Percentiles rank a stretch among this genome's conserved stretches.
Evolutionary conservation across 305 asterid genomes (phyloP).

Genomic region (Striga hermonthica): DNA sequence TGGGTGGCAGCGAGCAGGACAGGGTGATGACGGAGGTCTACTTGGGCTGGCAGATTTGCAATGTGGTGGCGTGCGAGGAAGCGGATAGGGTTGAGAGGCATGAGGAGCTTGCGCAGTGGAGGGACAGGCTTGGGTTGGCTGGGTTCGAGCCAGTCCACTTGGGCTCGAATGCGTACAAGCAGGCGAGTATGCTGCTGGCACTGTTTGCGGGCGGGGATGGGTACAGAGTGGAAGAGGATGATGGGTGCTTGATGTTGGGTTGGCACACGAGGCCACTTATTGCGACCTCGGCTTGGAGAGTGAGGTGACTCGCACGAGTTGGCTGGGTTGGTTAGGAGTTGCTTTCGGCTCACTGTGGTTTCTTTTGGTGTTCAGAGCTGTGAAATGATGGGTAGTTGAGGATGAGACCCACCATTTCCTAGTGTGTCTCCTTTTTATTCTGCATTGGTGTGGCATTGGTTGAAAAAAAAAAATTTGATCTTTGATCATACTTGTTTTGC

Average conservation of each 20-base stretch:
- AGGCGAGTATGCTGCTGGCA: conserved; percentile 71
- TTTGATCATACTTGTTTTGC: conserved; percentile 7
- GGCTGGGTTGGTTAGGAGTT: not conserved
- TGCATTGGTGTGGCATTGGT: conserved; percentile 2
- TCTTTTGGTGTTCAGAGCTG: conserved; percentile 15
- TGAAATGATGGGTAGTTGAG: conserved; percentile 16
- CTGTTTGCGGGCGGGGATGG: conserved; percentile 78
- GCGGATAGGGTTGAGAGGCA: conserved; percentile 80
- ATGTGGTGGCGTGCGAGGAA: conserved; percentile 79
- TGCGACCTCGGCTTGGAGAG: conserved; percentile 85
- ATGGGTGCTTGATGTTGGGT: conserved; percentile 80
- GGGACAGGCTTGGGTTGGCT: conserved; percentile 40
- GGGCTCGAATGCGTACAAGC: conserved; percentile 76
- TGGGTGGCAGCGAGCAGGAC: conserved; percentile 57
- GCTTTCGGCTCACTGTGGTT: not conserved
- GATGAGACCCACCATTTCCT: conserved; percentile 23
- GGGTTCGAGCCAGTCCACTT: conserved; percentile 60
- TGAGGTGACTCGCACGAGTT: conserved; percentile 29
- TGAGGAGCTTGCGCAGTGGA: conserved; percentile 66
- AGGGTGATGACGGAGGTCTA: conserved; percentile 74
- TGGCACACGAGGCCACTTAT: conserved; percentile 85
- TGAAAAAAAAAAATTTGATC: not conserved
- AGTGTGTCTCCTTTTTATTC: conserved; percentile 1
- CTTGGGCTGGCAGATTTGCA: conserved; percentile 69
- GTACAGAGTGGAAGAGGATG: conserved; percentile 69